Evolutionary conservation across 2,329 filamentous ascomycete species (phyloP).

Genomic region (Epichloe scottii): DNA sequence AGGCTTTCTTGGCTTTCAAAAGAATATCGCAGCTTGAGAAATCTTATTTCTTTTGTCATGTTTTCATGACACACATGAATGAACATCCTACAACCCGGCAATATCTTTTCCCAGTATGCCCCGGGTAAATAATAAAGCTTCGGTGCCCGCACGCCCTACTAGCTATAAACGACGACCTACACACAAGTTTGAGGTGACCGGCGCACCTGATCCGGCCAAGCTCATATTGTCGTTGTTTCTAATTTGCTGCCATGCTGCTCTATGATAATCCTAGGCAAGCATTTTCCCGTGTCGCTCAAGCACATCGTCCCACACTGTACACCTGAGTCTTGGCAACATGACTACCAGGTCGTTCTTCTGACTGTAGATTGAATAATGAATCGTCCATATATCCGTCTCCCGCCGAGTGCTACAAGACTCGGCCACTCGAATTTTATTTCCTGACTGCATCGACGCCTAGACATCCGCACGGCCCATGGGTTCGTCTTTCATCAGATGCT

Average conservation of each 20-base stretch:
- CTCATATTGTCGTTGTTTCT: background rate
- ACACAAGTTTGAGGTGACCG: background rate
- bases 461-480: slow-evolving; percentile 15
- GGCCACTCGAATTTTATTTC: slow-evolving; percentile 7
- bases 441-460: background rate
- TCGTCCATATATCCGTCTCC: too few species aligned
- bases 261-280: background rate
- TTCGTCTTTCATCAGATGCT: slow-evolving; percentile 21
- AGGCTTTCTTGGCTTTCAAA: too few species aligned
- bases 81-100: too few species aligned
- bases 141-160: too few species aligned
- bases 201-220: background rate
- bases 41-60: too few species aligned
- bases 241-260: background rate
- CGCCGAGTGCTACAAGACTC: background rate
- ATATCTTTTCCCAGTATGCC: too few species aligned
- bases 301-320: background rate
- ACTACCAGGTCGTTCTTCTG: too few species aligned
- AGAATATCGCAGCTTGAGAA: too few species aligned
- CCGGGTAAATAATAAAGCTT: too few species aligned
- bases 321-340: too few species aligned
- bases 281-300: background rate
- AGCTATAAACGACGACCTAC: background rate
- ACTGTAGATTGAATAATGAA: too few species aligned
- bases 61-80: too few species aligned